These are phyloP conservation scores for Apiospora malaysiana DNA, from an alignment of 2,329 filamentous ascomycete species.

Conservation along the genomic window DNA sequence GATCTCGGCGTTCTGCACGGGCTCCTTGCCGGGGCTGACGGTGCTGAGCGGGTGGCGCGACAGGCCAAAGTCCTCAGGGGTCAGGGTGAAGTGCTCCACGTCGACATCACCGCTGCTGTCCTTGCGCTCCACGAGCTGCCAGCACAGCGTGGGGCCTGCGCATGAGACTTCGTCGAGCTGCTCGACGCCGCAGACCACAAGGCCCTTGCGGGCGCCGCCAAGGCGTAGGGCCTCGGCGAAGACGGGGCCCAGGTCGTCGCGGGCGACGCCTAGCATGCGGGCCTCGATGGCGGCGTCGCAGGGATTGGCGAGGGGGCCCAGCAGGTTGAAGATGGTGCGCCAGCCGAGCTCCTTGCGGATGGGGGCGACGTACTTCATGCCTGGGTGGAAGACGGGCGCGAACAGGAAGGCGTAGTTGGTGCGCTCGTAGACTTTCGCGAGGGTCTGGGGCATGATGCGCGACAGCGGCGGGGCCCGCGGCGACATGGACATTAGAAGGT, in stretches of 20 bases:
- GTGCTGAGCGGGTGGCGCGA: slow-evolving; percentile 73
- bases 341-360: slow-evolving; percentile 89
- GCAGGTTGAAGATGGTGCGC: slow-evolving; percentile 96
- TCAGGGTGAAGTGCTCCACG: slow-evolving; percentile 78
- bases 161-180: slow-evolving; percentile 96
- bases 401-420: slow-evolving; percentile 96
- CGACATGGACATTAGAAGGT: slow-evolving; percentile 79
- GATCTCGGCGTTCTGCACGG: slow-evolving; percentile 86
- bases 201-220: slow-evolving; percentile 78
- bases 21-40: slow-evolving; percentile 85
- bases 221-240: slow-evolving; percentile 86
- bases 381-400: slow-evolving; percentile 94
- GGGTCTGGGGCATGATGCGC: slow-evolving; percentile 73
- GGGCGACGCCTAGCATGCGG: slow-evolving; percentile 89
- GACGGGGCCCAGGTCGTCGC: slow-evolving; percentile 83
- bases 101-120: slow-evolving; percentile 49
- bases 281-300: slow-evolving; percentile 85
- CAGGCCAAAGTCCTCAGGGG: slow-evolving; percentile 88
- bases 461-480: slow-evolving; percentile 76
- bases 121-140: slow-evolving; percentile 68
- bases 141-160: slow-evolving; percentile 87
- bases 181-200: slow-evolving; percentile 93
- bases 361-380: slow-evolving; percentile 86
- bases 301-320: slow-evolving; percentile 91
- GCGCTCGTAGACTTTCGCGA: slow-evolving; percentile 74